phyloP scores from a whole-genome alignment of 1,284 basidiomycete genomes.

The Pseudomicrostroma phylloplanum region DNA sequence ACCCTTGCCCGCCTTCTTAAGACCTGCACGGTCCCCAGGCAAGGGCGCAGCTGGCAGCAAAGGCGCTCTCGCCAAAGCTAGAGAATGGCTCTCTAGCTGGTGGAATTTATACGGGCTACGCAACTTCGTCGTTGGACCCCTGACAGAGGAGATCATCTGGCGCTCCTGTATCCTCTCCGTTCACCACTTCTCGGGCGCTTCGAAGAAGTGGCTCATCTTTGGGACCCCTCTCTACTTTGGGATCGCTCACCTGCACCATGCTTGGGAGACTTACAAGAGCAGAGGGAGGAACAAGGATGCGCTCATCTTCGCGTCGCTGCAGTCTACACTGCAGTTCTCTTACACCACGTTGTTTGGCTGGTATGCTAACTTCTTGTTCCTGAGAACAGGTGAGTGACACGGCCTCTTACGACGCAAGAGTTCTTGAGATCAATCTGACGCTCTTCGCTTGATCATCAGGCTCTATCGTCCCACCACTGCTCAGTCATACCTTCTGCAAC shows the following conservation, averaged over 20 bases:
- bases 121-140: constrained; percentile 76
- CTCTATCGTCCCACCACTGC: constrained; percentile 57
- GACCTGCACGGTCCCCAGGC: constrained; percentile 29
- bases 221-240: constrained; percentile 81
- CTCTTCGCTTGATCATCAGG: constrained; percentile 23
- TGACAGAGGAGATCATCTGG: constrained; percentile 90
- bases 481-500: constrained; percentile 82
- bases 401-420: neutral
- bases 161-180: constrained; percentile 72
- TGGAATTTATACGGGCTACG: constrained; percentile 61
- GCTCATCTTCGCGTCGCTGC: constrained; percentile 60
- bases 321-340: constrained; percentile 68
- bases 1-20: constrained; percentile 58
- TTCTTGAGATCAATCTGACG: neutral
- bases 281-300: constrained; percentile 54
- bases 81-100: neutral
- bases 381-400: constrained; percentile 64
- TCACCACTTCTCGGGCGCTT: constrained; percentile 64
- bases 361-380: constrained; percentile 76
- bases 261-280: constrained; percentile 70
- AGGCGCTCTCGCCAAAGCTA: neutral
- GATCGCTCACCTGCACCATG: constrained; percentile 80
- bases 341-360: constrained; percentile 92
- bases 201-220: constrained; percentile 63
- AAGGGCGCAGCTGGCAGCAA: neutral